phyloP scores from a whole-genome alignment of 148 eudicot genomes.

The Camellia granthamiana region DNA sequence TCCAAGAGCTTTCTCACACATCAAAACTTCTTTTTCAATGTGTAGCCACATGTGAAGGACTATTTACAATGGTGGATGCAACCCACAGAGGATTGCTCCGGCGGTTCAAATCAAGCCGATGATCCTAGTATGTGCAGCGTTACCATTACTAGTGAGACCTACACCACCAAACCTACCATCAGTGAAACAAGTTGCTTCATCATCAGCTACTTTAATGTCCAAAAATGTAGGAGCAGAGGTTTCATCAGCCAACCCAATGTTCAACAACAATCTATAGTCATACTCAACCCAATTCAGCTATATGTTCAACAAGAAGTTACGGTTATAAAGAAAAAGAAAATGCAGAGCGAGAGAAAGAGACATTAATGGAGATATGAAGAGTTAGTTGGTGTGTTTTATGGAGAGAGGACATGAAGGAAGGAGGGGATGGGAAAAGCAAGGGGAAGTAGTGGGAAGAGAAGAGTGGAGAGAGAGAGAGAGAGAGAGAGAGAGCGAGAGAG shows the following conservation, averaged over 20 bases:
- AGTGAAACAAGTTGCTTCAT: constrained; percentile 13
- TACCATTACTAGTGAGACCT: constrained; percentile 7
- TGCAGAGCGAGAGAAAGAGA: too few species aligned
- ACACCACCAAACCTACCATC: neutral
- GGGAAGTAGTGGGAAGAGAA: too few species aligned
- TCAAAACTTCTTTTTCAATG: too few species aligned
- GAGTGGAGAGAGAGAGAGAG: too few species aligned
- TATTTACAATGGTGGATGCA: too few species aligned
- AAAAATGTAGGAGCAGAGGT: neutral
- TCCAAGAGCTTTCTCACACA: neutral
- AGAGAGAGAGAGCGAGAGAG: too few species aligned
- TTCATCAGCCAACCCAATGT: neutral
- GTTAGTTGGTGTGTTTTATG: too few species aligned
- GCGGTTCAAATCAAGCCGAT: constrained; percentile 45
- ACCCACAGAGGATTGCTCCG: constrained; percentile 27
- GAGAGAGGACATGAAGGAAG: too few species aligned
- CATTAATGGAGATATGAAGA: too few species aligned
- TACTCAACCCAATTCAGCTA: neutral
- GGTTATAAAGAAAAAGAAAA: too few species aligned
- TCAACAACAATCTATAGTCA: neutral
- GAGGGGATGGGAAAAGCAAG: too few species aligned
- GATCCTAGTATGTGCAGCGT: constrained; percentile 42
- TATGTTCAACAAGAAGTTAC: neutral
- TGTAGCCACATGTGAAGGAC: too few species aligned
- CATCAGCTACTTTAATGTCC: constrained; percentile 10